phyloP scores from a whole-genome alignment of 805 yeast genomes.

The Ogataea parapolymorpha region DNA sequence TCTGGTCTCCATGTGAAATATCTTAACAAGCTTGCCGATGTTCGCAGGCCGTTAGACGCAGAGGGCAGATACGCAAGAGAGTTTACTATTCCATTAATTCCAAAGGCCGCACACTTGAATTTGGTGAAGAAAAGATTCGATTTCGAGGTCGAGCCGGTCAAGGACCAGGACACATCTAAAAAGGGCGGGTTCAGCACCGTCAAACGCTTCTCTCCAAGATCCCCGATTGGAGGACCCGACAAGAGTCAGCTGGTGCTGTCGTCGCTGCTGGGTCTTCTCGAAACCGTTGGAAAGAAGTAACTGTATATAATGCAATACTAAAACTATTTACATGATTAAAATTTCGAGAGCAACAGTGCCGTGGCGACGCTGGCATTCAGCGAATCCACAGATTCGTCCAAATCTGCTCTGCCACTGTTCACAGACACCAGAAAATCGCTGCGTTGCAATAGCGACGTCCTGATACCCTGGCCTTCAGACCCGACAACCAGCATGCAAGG shows the following conservation, averaged over 20 bases:
- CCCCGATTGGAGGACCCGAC: slow-evolving; percentile 21
- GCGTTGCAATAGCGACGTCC: slow-evolving; percentile 58
- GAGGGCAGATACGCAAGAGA: slow-evolving; percentile 29
- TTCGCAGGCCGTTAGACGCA: slow-evolving; percentile 23
- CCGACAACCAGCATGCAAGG: slow-evolving; percentile 79
- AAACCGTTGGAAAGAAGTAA: slow-evolving; percentile 20
- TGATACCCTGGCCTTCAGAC: slow-evolving; percentile 80
- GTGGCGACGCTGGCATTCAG: slow-evolving; percentile 89
- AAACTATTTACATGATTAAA: slow-evolving; percentile 5
- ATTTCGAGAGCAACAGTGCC: slow-evolving; percentile 52
- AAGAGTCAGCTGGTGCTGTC: slow-evolving; percentile 22
- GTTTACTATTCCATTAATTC: slow-evolving; percentile 27
- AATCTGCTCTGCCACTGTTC: slow-evolving; percentile 23
- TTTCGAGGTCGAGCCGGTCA: slow-evolving; percentile 26
- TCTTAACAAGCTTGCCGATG: slow-evolving; percentile 17
- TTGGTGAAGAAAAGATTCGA: slow-evolving; percentile 22
- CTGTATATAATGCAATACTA: slow-evolving; percentile 7
- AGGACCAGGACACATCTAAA: slow-evolving; percentile 8
- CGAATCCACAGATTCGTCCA: slow-evolving; percentile 57
- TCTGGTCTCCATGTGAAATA: slow-evolving; percentile 26
- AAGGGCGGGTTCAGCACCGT: slow-evolving; percentile 14
- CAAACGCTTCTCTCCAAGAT: slow-evolving; percentile 19
- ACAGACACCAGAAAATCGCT: slow-evolving; percentile 52
- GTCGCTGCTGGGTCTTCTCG: slow-evolving; percentile 23
- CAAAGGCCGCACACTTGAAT: slow-evolving; percentile 26